phyloP scores from a whole-genome alignment of 2,329 filamentous ascomycete genomes.

The Fusarium buxicola region DNA sequence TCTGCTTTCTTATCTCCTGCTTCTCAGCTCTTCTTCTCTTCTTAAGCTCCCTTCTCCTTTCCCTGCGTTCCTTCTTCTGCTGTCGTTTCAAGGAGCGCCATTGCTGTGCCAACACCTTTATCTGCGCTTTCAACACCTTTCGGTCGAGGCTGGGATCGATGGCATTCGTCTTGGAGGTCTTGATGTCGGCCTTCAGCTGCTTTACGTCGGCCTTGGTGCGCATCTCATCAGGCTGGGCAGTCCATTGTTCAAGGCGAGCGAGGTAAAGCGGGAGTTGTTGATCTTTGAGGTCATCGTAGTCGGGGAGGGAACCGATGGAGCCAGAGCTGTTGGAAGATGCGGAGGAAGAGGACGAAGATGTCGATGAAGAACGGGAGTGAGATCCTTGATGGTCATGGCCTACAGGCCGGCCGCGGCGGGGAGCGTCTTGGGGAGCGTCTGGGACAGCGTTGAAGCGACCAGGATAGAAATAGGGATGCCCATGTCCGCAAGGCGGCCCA shows the following conservation, averaged over 20 bases:
- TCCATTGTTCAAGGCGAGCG: conserved; percentile 60
- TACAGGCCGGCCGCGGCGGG: conserved; percentile 23
- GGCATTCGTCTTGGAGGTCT: conserved; percentile 48
- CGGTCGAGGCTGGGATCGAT: conserved; percentile 36
- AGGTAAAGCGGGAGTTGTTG: conserved; percentile 61
- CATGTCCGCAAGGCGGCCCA: conserved; percentile 9
- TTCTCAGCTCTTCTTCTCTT: conserved; percentile 48
- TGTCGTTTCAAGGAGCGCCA: conserved; percentile 54
- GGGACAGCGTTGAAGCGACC: conserved; percentile 14
- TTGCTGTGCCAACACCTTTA: conserved; percentile 57
- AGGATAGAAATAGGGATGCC: conserved; percentile 13
- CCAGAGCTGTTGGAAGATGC: conserved; percentile 50
- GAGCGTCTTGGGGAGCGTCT: conserved; percentile 1
- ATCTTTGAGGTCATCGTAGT: conserved; percentile 62
- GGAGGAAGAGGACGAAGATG: conserved; percentile 51
- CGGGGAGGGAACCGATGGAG: conserved; percentile 64
- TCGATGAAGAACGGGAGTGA: conserved; percentile 50
- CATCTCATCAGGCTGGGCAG: conserved; percentile 60
- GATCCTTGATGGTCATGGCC: conserved; percentile 24
- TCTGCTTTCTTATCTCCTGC: conserved; percentile 49
- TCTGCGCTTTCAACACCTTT: conserved; percentile 55
- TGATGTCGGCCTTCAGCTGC: conserved; percentile 57
- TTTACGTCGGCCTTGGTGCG: conserved; percentile 60
- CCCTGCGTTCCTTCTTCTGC: conserved; percentile 46
- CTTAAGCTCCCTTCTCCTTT: conserved; percentile 48